A percentile compares a stretch with the other conserved stretches of the same genome.
phyloP scores from a whole-genome alignment of 495 filamentous ascomycete species.

The Margaritispora aquatica region DNA sequence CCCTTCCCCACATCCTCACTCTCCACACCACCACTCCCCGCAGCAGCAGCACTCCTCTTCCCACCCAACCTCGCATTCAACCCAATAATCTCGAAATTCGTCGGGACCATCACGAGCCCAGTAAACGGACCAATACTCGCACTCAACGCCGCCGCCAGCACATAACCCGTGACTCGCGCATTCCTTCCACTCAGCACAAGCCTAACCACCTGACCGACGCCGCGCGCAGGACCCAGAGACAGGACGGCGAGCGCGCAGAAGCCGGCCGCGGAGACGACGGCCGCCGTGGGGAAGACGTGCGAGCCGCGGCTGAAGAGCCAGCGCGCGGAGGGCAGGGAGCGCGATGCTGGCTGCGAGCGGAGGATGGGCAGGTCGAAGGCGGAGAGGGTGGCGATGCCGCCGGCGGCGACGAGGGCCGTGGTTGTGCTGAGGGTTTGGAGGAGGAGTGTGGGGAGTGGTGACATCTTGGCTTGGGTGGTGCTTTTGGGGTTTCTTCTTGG shows the following conservation, averaged over 20 bases:
- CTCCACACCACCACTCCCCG: not conserved
- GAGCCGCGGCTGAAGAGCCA: not conserved
- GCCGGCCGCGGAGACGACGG: not conserved
- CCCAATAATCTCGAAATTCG: not conserved
- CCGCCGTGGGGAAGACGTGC: not conserved
- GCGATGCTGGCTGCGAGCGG: not conserved
- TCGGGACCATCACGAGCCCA: not conserved
- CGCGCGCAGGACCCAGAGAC: not conserved
- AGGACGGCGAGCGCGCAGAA: not conserved
- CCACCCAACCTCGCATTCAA: not conserved
- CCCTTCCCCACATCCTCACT: not conserved
- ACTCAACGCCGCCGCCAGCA: not conserved
- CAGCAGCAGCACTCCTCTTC: not conserved
- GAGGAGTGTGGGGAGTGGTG: not conserved
- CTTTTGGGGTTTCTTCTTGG: not conserved
- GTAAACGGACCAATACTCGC: not conserved
- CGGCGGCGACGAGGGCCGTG: not conserved
- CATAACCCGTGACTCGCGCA: not conserved
- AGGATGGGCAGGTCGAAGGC: not conserved
- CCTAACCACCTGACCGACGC: not conserved
- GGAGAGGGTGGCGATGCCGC: not conserved
- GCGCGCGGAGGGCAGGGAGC: not conserved
- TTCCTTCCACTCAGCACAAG: not conserved
- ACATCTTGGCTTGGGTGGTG: not conserved
- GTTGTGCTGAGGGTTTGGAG: not conserved